Evolutionary conservation across 2,329 filamentous ascomycete genomes (phyloP), one percentile per base, ranked within the genome.

Genomic region (Proliferodiscus dingleyae): DNA sequence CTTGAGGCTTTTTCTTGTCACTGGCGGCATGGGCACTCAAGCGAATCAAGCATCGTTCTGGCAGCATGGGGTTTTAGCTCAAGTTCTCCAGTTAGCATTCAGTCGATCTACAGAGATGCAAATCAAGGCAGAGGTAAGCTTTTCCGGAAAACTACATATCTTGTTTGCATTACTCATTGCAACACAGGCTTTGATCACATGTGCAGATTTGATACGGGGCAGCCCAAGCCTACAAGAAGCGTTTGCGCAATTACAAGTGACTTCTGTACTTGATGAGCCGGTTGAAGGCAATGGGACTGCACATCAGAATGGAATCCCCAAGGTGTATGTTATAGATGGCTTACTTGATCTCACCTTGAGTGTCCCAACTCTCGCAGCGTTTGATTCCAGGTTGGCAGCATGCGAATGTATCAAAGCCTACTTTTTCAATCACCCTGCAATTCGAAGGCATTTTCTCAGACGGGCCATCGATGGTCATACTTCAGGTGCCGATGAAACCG

Each of bases 331-430:
- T 23, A 95, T 98, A 59, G 91, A 97, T 65, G 93, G 88, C 1
- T 72, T 98, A 15, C 73, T 98, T 38, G 89, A 96, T 56, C 71
- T 96, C 34, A 83, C 85, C 0, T 71, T 98, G 7, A 82, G 82
- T 45, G 72, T 85, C 18, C 75, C 83, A 23, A 71, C 82, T 0
- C 68, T 79, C 16, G 75, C 82, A 42, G 74, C 86, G 28, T 86
- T 95, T 55, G 85, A 95, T 64, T 73, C 91, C 29, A 83, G 93
- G 19, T 78, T 89, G 60, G 87, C 91, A 16, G 89, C 88, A 18
- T 93, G 87, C 63, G 85, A 91, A 58, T 95, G 91, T 60, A 80
- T 98, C 50, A 90, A 95, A 65, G 89, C 93, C 2, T 98, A 98
- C 65, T 89, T 96, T 58, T 81, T 79, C 58, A 81, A 85, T 37